Base-by-base conservation (phyloP, 2,329 filamentous ascomycete species). In the Xylogone sp. region DNA sequence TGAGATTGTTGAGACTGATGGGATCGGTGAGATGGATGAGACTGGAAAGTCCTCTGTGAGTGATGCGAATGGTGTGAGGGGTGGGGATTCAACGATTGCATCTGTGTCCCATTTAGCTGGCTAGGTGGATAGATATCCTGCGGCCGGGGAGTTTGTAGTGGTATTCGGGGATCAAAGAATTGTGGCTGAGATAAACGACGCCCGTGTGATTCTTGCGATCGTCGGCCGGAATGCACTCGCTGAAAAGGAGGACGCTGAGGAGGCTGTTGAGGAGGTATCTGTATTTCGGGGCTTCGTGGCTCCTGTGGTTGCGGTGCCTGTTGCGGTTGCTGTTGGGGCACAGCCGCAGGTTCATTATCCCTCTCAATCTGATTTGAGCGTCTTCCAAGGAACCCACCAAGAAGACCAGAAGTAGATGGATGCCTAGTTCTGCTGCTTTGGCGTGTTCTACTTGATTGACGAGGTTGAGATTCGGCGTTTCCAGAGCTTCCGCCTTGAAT, bases 361-460 rank as follows among this genome's bases (percentile, higher is more conserved):
- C 53, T 48, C 27, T 65, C 56, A 16, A 54, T 46, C 31, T 59
- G 55, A 2, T 58, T 27, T 5, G 54, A 50, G 39, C 51, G 54
- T 8, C 57, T 52, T 9, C 58, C 59, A 19, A 63, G 59, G 10
- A 66, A 49, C 6, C 60, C 56, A 46, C 54, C 57, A 16, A 66
- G 50, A 19, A 66, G 49, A 8, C 57, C 56, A 19, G 60, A 46
- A 31, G 53, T 56, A 31, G 64, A 65, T 20, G 62, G 42, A 18
- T 57, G 53, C 19, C 63, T 57, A 31, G 47, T 48, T 45, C 52
- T 59, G 10, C 43, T 54, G n/a, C 56, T 55, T 46, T 51, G 42
- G 29, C 42, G 45, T 21, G 52, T 45, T 39, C n/a, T 39, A 39
- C 34, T 18, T 13, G 34, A 16, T 18, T 39, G 34, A 13, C 19